Conservation (phyloP, 805 yeast species). For the Zygotorulaspora florentina region DNA sequence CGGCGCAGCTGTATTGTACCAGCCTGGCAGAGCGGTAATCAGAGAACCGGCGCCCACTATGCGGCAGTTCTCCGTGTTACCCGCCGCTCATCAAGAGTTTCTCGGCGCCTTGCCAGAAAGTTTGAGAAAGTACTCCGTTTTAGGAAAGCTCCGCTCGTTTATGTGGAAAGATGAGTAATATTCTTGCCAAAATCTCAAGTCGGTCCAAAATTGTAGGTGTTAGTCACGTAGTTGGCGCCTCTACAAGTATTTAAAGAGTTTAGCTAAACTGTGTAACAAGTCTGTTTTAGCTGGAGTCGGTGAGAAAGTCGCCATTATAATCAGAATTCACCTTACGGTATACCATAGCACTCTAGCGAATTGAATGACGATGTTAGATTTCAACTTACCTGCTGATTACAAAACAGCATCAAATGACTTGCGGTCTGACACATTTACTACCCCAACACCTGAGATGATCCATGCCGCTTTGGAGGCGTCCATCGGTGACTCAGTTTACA, state of each 20-base stretch:
- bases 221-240: no score
- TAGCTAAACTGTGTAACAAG: not conserved
- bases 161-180: not conserved
- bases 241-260: not conserved
- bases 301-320: not conserved
- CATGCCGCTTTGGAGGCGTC: constrained; percentile 54
- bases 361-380: constrained; percentile 13
- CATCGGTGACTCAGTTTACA: constrained; percentile 84
- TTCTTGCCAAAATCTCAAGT: not conserved
- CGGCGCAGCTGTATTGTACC: no score
- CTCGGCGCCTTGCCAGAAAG: not conserved
- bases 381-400: constrained; percentile 29
- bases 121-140: not conserved
- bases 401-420: constrained; percentile 44
- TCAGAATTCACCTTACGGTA: not conserved
- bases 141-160: not conserved
- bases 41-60: no score
- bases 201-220: not conserved
- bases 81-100: not conserved
- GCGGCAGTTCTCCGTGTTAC: not conserved
- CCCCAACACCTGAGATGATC: constrained; percentile 73
- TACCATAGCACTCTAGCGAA: not conserved
- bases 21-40: no score
- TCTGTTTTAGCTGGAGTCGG: not conserved
- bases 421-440: constrained; percentile 85